Conservation (phyloP, 176 grass and related monocot genomes). For the Musa beccarii region DNA sequence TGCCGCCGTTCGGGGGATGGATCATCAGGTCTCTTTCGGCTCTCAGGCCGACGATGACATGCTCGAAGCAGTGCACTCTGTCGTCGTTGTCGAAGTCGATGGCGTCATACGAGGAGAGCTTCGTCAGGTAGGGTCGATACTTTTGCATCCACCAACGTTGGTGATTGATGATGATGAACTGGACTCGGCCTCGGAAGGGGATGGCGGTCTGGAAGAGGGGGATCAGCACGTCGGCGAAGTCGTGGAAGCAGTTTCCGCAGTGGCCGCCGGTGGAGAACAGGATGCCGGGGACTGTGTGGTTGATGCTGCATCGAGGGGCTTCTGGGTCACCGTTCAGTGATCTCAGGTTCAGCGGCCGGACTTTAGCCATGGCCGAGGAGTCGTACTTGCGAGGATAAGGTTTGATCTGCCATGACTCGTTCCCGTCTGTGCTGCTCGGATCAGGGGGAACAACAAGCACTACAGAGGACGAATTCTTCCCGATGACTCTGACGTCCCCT, state of each 20-base stretch:
- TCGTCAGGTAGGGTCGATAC: slow-evolving; percentile 33
- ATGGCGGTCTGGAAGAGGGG: slow-evolving; percentile 63
- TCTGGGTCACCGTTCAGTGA: background rate
- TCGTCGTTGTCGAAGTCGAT: slow-evolving; percentile 56
- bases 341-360: slow-evolving; percentile 40
- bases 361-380: slow-evolving; percentile 41
- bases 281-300: slow-evolving; percentile 43
- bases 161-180: slow-evolving; percentile 42
- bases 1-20: slow-evolving; percentile 30
- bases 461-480: slow-evolving; percentile 23
- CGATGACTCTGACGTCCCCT: slow-evolving; percentile 48
- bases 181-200: slow-evolving; percentile 55
- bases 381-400: slow-evolving; percentile 76
- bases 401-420: slow-evolving; percentile 60
- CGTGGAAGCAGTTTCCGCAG: slow-evolving; percentile 63
- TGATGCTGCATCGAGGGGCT: slow-evolving; percentile 36
- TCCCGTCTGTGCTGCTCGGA: slow-evolving; percentile 16
- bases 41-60: slow-evolving; percentile 43
- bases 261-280: slow-evolving; percentile 48
- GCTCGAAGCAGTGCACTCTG: slow-evolving; percentile 64
- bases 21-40: slow-evolving; percentile 64
- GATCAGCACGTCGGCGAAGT: slow-evolving; percentile 62
- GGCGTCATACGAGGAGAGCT: slow-evolving; percentile 44
- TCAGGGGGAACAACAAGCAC: slow-evolving; percentile 12
- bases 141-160: slow-evolving; percentile 53